Base-by-base conservation (phyloP, 192 early-diverging fungal genomes). In the Nowakowskiella sp. region DNA sequence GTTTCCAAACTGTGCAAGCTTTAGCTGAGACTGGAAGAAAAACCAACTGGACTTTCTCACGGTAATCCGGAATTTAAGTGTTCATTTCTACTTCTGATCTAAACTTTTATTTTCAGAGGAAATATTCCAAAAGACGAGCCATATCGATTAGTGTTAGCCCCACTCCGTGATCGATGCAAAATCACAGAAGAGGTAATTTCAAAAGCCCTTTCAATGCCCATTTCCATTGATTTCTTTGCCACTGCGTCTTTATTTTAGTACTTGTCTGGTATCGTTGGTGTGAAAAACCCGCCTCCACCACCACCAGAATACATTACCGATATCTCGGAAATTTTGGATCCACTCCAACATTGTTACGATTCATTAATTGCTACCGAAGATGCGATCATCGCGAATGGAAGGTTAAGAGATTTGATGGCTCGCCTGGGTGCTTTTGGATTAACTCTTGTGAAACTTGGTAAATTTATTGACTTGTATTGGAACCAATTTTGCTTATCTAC, bases 171-270 rank as follows among this genome's bases (percentile, higher is more conserved):
- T 30, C 28, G 59, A 21, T 29, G 32, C 45, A 58, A 58, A 47
- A 36, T 61, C 8, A 66, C 64, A 8, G 64, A 66, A 39, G 56
- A 58, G n/a, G n/a, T n/a, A n/a, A n/a, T n/a, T n/a, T n/a, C n/a
- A n/a, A n/a, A n/a, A n/a, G n/a, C n/a, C n/a, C n/a, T n/a, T n/a
- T n/a, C n/a, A n/a, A n/a, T n/a, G n/a, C n/a, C n/a, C n/a, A n/a
- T n/a, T n/a, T n/a, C n/a, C n/a, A n/a, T n/a, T n/a, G n/a, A n/a
- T n/a, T n/a, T n/a, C n/a, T n/a, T n/a, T n/a, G n/a, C n/a, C n/a
- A n/a, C n/a, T n/a, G n/a, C n/a, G n/a, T n/a, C n/a, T n/a, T n/a
- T n/a, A n/a, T n/a, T n/a, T n/a, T n/a, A n/a, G 28, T 62, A 66
- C 30, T 50, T 61, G 3, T 51, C 45, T 16, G 43, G 10, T 9